Evolutionary conservation across 306 rosid genomes (phyloP).

Genomic region (Cajanus cajan): DNA sequence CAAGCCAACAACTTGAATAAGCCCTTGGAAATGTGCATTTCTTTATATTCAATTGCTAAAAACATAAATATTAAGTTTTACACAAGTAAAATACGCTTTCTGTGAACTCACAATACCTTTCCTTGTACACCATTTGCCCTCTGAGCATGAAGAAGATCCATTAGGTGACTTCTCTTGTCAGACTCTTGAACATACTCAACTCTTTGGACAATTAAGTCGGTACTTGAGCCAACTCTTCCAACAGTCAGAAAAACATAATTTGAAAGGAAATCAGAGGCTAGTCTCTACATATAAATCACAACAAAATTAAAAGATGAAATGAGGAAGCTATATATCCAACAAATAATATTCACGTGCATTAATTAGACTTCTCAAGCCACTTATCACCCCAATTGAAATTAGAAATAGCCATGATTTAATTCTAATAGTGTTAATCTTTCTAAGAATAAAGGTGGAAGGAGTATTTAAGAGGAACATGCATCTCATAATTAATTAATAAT

Average conservation of each 20-base stretch:
- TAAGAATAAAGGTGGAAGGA: slow-evolving; percentile 5
- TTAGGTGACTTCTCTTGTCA: slow-evolving; percentile 97
- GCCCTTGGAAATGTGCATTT: not conserved
- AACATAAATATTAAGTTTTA: not conserved
- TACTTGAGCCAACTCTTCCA: slow-evolving; percentile 99
- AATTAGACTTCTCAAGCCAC: not conserved
- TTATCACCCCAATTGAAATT: not conserved
- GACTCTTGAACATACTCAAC: slow-evolving; percentile 94
- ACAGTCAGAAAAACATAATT: slow-evolving; percentile 86
- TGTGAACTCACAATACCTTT: slow-evolving; percentile 60
- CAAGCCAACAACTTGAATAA: not conserved
- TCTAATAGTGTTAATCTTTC: not conserved
- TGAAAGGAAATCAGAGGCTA: slow-evolving; percentile 95
- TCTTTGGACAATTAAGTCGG: slow-evolving; percentile 93
- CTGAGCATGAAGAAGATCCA: slow-evolving; percentile 99
- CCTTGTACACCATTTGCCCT: slow-evolving; percentile 81
- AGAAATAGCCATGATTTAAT: not conserved
- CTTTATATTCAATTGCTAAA: not conserved
- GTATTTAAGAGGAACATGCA: not conserved
- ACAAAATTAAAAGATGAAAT: slow-evolving; percentile 12
- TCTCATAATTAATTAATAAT: not conserved
- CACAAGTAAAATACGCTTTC: not conserved
- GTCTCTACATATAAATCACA: slow-evolving; percentile 64
- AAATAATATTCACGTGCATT: slow-evolving; percentile 5
- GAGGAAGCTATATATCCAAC: not conserved